Conservation (phyloP, 2,329 filamentous ascomycete species). For the Apiospora pterosperma region DNA sequence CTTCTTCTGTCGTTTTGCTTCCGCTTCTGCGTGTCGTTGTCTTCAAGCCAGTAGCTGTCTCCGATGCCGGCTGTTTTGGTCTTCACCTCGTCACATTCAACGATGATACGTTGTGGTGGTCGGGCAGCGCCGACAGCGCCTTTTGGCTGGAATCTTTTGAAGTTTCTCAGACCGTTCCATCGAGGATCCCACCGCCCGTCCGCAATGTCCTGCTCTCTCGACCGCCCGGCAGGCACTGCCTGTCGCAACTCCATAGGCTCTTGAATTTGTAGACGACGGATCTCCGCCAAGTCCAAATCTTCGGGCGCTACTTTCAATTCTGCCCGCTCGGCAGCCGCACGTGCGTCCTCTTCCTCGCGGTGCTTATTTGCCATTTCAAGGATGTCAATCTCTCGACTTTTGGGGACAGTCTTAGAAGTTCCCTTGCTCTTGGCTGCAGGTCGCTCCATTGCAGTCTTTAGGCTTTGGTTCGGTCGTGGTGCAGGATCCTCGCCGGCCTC, state of each 20-base stretch:
- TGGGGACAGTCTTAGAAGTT: slow-evolving; percentile 41
- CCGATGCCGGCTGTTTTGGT: slow-evolving; percentile 71
- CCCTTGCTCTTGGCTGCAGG: slow-evolving; percentile 5
- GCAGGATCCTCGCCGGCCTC: slow-evolving; percentile 51
- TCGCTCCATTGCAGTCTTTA: slow-evolving; percentile 10
- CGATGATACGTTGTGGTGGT: slow-evolving; percentile 53
- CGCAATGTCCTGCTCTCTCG: slow-evolving; percentile 48
- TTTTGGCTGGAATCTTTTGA: slow-evolving; percentile 77
- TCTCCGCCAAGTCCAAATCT: slow-evolving; percentile 68
- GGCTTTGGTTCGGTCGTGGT: slow-evolving; percentile 24
- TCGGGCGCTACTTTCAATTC: slow-evolving; percentile 50
- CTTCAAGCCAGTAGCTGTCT: slow-evolving; percentile 72
- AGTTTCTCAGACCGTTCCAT: slow-evolving; percentile 96
- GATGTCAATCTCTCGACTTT: slow-evolving; percentile 63
- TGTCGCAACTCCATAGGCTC: slow-evolving; percentile 68
- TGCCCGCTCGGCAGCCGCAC: slow-evolving; percentile 50
- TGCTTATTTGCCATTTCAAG: slow-evolving; percentile 61
- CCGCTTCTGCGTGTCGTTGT: slow-evolving; percentile 31
- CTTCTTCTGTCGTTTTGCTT: slow-evolving; percentile 24
- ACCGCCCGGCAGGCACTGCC: slow-evolving; percentile 26
- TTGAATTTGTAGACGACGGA: slow-evolving; percentile 71
- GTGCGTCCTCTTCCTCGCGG: slow-evolving; percentile 65
- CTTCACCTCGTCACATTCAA: slow-evolving; percentile 68
- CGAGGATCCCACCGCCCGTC: slow-evolving; percentile 72
- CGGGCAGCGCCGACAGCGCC: slow-evolving; percentile 44